Conservation (phyloP, 2,329 filamentous ascomycete species). For the Aspergillus japonicus region DNA sequence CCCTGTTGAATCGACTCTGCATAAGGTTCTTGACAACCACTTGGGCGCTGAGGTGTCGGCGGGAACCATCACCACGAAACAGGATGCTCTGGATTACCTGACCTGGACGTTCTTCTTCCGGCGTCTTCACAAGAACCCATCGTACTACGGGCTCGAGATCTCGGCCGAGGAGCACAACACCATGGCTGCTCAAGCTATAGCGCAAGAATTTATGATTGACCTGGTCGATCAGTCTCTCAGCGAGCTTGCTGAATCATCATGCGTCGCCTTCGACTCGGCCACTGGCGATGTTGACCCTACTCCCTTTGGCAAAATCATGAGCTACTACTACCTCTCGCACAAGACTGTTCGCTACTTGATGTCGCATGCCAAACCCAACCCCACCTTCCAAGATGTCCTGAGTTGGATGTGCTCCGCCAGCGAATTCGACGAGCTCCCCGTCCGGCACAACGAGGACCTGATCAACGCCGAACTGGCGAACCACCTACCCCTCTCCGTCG, state of each 20-base stretch:
- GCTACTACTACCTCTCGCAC: slow-evolving; percentile 97
- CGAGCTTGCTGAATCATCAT: slow-evolving; percentile 80
- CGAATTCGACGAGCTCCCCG: slow-evolving; percentile 96
- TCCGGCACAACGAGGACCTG: slow-evolving; percentile 96
- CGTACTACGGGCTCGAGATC: slow-evolving; percentile 94
- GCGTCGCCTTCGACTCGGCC: slow-evolving; percentile 70
- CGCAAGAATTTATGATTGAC: slow-evolving; percentile 91
- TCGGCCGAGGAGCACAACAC: slow-evolving; percentile 89
- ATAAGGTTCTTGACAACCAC: slow-evolving; percentile 97
- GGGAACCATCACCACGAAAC: slow-evolving; percentile 87
- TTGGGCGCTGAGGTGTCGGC: slow-evolving; percentile 91
- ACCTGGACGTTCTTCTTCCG: slow-evolving; percentile 99
- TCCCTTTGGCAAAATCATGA: slow-evolving; percentile 95
- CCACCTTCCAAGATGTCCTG: slow-evolving; percentile 77
- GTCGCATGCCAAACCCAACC: slow-evolving; percentile 70
- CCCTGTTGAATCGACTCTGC: slow-evolving; percentile 91
- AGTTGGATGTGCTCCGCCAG: slow-evolving; percentile 91
- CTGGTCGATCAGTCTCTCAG: slow-evolving; percentile 83
- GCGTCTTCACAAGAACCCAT: slow-evolving; percentile 94
- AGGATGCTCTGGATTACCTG: slow-evolving; percentile 94
- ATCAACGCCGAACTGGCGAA: slow-evolving; percentile 88
- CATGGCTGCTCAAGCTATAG: slow-evolving; percentile 76
- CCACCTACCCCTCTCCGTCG: slow-evolving; percentile 69
- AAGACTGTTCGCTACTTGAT: slow-evolving; percentile 86
- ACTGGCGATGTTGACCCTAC: slow-evolving; percentile 90